Conservation (phyloP, 768 basidiomycete genomes). For the Leucosporidium yakuticum region DNA sequence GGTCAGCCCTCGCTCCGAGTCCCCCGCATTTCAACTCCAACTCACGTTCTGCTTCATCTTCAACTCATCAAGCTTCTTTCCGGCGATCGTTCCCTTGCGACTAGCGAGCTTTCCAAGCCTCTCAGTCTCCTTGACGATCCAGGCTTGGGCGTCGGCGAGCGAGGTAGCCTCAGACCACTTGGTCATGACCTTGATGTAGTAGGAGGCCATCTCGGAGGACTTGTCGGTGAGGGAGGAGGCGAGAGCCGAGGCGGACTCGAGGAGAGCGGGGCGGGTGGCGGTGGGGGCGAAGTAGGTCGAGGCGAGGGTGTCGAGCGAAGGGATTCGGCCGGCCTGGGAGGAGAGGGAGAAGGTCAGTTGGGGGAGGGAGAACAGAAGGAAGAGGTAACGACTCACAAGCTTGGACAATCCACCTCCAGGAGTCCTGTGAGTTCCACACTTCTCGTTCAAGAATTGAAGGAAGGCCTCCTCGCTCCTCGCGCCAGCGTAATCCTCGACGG, state of each 20-base stretch:
- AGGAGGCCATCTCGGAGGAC: conserved; percentile 48
- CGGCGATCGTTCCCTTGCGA: conserved; percentile 60
- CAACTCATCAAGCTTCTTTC: conserved; percentile 82
- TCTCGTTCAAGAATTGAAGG: conserved; percentile 70
- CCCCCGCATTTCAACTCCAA: neutral
- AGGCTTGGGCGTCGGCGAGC: conserved; percentile 47
- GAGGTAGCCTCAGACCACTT: conserved; percentile 48
- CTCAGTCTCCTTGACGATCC: conserved; percentile 76
- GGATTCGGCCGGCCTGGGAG: conserved; percentile 68
- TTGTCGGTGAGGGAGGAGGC: conserved; percentile 46
- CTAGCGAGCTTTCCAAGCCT: conserved; percentile 47
- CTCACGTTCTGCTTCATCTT: conserved; percentile 80
- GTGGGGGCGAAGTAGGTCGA: conserved; percentile 62
- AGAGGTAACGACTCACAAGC: conserved; percentile 33
- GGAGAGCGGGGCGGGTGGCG: conserved; percentile 54
- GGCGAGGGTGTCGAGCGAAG: conserved; percentile 71
- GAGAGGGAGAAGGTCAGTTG: neutral
- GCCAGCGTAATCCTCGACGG: conserved; percentile 60
- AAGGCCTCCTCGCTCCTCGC: conserved; percentile 70
- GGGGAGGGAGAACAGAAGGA: neutral
- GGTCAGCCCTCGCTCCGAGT: neutral
- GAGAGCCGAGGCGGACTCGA: conserved; percentile 58
- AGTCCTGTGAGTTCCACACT: conserved; percentile 77
- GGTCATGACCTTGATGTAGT: conserved; percentile 87
- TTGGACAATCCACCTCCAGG: conserved; percentile 74